Percentiles rank a stretch among this genome's conserved stretches.
These are phyloP conservation scores for Beauveria sp. DNA, from an alignment of 2,329 filamentous ascomycete genomes.

Conservation along the genomic window DNA sequence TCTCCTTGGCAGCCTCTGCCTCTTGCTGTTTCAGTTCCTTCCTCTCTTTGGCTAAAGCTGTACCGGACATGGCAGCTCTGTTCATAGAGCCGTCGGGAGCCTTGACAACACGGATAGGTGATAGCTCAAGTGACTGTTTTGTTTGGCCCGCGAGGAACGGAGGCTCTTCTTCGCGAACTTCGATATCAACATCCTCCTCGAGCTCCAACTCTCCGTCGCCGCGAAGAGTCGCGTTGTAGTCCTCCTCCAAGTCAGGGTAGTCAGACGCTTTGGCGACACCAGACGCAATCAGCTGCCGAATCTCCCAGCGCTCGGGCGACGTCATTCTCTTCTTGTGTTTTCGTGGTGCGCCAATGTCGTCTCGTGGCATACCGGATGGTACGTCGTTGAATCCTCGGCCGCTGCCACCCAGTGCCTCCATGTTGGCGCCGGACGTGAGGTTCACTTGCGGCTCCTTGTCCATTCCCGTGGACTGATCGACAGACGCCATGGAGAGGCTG, in stretches of 20 bases:
- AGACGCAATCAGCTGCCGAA: slow-evolving; percentile 90
- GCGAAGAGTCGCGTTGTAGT: slow-evolving; percentile 80
- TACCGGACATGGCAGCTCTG: slow-evolving; percentile 89
- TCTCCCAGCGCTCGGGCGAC: slow-evolving; percentile 95
- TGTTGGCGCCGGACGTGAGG: slow-evolving; percentile 85
- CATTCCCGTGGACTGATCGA: slow-evolving; percentile 80
- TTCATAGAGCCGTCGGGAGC: slow-evolving; percentile 98
- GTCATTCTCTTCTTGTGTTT: slow-evolving; percentile 86
- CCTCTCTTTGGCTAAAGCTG: slow-evolving; percentile 79
- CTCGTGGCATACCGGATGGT: slow-evolving; percentile 22
- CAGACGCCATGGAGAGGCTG: slow-evolving; percentile 93
- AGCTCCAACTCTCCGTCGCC: slow-evolving; percentile 85
- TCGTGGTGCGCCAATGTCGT: slow-evolving; percentile 37
- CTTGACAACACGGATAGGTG: slow-evolving; percentile 92
- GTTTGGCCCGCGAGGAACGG: slow-evolving; percentile 95
- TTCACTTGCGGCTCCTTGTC: slow-evolving; percentile 73
- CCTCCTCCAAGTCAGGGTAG: slow-evolving; percentile 89
- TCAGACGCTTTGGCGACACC: slow-evolving; percentile 89
- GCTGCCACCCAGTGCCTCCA: slow-evolving; percentile 65
- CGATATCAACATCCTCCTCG: slow-evolving; percentile 95
- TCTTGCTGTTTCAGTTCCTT: slow-evolving; percentile 86
- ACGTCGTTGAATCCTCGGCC: slow-evolving; percentile 50
- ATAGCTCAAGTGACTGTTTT: slow-evolving; percentile 89
- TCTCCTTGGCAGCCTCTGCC: slow-evolving; percentile 65
- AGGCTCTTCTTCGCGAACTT: slow-evolving; percentile 91